phyloP scores from a whole-genome alignment of 2,329 filamentous ascomycete species.

The Penicillium brasilianum region DNA sequence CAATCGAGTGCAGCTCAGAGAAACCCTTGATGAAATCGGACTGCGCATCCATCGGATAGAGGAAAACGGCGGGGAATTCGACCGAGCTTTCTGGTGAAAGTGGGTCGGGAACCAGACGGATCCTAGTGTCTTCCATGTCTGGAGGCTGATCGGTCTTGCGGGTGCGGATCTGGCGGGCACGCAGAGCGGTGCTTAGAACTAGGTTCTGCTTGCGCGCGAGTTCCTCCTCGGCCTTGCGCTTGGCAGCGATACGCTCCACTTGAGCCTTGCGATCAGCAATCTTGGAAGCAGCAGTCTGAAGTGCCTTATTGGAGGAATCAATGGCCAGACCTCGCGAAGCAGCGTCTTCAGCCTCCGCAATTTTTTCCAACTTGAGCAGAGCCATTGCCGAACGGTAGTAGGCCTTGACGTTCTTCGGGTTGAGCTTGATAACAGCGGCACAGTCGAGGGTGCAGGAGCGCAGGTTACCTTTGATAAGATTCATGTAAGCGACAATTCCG shows the following conservation, averaged over 20 bases:
- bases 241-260: conserved; percentile 61
- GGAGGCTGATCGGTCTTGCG: conserved; percentile 73
- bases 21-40: conserved; percentile 92
- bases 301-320: conserved; percentile 71
- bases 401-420: conserved; percentile 83
- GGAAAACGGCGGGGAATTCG: conserved; percentile 76
- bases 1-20: conserved; percentile 73
- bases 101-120: conserved; percentile 73
- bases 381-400: conserved; percentile 84
- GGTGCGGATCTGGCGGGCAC: conserved; percentile 71
- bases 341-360: conserved; percentile 79
- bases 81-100: conserved; percentile 74
- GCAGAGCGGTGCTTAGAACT: conserved; percentile 69
- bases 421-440: conserved; percentile 76
- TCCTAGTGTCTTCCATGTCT: conserved; percentile 81
- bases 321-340: conserved; percentile 73
- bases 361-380: conserved; percentile 76
- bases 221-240: conserved; percentile 58
- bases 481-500: conserved; percentile 18
- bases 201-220: conserved; percentile 58
- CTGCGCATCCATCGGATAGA: conserved; percentile 83
- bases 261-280: conserved; percentile 64
- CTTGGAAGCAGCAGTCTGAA: conserved; percentile 66
- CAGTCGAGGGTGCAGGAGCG: conserved; percentile 86
- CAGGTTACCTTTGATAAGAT: conserved; percentile 69